Evolutionary conservation across 1,284 basidiomycete genomes (phyloP).

Genomic region (Tausonia pullulans): DNA sequence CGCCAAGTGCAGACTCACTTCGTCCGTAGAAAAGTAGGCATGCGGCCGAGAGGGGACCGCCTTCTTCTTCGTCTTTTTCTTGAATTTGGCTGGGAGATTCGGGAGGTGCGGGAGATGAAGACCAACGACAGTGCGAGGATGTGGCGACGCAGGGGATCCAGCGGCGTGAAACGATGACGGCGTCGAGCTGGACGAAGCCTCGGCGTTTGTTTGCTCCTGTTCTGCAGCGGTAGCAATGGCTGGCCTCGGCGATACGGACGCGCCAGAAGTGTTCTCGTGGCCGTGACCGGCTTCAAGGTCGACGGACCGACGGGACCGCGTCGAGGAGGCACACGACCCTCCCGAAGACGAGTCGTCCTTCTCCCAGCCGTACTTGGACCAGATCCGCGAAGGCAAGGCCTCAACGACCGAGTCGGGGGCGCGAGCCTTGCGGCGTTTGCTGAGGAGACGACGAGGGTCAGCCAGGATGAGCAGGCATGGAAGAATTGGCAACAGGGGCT

Average conservation of each 20-base stretch:
- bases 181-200: background rate
- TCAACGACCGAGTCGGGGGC: slow-evolving; percentile 66
- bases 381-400: slow-evolving; percentile 62
- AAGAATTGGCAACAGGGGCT: background rate
- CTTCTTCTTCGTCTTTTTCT: slow-evolving; percentile 6
- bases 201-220: background rate
- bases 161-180: background rate
- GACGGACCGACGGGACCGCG: background rate
- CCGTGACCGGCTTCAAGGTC: background rate
- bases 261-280: background rate
- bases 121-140: background rate
- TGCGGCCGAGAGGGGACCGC: background rate
- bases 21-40: slow-evolving; percentile 1
- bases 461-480: background rate
- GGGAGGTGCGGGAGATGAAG: background rate
- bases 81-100: background rate
- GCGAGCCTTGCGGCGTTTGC: slow-evolving; percentile 63
- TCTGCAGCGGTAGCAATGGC: background rate
- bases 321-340: background rate
- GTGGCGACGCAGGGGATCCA: background rate
- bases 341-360: slow-evolving; percentile 33
- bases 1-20: background rate
- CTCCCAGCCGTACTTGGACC: slow-evolving; percentile 65
- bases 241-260: background rate
- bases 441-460: slow-evolving; percentile 47